Base-by-base conservation (phyloP, 1,284 basidiomycete species). In the Golubevia pallescens region DNA sequence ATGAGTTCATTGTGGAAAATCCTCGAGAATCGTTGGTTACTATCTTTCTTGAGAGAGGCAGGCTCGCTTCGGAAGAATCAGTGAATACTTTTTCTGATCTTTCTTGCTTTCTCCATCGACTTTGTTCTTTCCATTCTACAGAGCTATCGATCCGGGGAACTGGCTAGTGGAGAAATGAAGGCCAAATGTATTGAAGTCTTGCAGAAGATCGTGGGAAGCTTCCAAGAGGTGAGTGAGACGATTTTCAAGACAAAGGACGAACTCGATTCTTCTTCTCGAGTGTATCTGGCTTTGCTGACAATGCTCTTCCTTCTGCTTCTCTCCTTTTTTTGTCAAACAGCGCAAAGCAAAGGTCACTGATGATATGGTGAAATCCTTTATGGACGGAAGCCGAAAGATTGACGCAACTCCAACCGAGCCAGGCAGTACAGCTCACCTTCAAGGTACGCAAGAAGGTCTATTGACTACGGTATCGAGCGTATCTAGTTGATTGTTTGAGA, bases 361-460 rank as follows among this genome's bases (percentile, higher is more conserved):
- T 23, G 93, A 93, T 13, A 86, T 90, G 7, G 87, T 97, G 48
- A 87, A 89, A 59, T 86, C 88, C 5, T 98, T 93, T 87, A 98
- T 97, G 93, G 93, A 96, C 85, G 82, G 89, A 34, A 90, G 86
- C 42, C 90, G 97, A 58, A 90, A 90, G 86, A 98, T 99, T 55
- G 80, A 85, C 58, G 63, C 76, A 5, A 68, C 69, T 38, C 34
- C 54, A 4, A 5, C 34, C 10, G 34, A 38, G 34, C 34, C 34
- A 38, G 34, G 34, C 10, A 38, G 34, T 10, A 38, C 28, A 28
- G 28, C 28, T 28, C 28, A 28, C 28, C 28, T 28, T 28, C 28
- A 28, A 28, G 28, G 28, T 28, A 28, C 28, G 28, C 28, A 28
- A 28, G 28, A 28, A 28, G 28, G 28, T 28, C 28, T 28, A 28